These are phyloP conservation scores for Serendipita vermifera DNA, from an alignment of 768 basidiomycete species.

Conservation along the genomic window DNA sequence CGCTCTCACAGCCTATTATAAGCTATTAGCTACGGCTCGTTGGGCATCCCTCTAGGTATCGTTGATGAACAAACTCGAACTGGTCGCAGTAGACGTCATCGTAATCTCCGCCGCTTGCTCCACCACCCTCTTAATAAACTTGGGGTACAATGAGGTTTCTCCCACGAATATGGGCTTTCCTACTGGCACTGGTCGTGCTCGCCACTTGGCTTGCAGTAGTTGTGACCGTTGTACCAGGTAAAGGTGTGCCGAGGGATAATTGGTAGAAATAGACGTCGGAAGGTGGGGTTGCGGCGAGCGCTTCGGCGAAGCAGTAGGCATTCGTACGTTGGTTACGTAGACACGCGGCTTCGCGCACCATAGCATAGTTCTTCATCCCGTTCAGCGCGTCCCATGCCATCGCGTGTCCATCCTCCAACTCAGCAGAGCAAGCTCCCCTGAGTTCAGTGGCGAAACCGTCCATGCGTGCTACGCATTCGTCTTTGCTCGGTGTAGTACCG, in stretches of 20 bases:
- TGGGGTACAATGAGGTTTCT: too few relatives aligned
- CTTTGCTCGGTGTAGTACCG: conserved; percentile 38
- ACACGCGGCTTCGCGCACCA: conserved; percentile 54
- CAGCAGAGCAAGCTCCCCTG: conserved; percentile 38
- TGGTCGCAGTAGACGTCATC: too few relatives aligned
- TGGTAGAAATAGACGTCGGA: conserved; percentile 62
- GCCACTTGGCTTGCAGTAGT: neutral
- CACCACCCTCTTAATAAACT: too few relatives aligned
- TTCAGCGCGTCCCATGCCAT: conserved; percentile 42
- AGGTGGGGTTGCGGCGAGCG: conserved; percentile 41
- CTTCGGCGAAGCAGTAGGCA: conserved; percentile 62
- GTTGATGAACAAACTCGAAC: too few relatives aligned
- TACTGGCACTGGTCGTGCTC: neutral
- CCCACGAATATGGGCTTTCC: too few relatives aligned
- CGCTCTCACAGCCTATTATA: neutral
- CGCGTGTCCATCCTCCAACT: conserved; percentile 39
- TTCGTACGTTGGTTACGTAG: conserved; percentile 41
- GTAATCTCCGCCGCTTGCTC: too few relatives aligned
- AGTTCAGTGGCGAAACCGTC: conserved; percentile 42
- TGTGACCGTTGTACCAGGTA: conserved; percentile 26
- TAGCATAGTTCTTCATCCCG: conserved; percentile 50
- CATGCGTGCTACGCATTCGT: conserved; percentile 57
- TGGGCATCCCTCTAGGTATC: too few relatives aligned
- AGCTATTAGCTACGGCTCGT: too few relatives aligned
- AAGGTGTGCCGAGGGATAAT: conserved; percentile 43